Evolutionary conservation across 768 basidiomycete genomes (phyloP).

Genomic region (Tricholoma matsutake): DNA sequence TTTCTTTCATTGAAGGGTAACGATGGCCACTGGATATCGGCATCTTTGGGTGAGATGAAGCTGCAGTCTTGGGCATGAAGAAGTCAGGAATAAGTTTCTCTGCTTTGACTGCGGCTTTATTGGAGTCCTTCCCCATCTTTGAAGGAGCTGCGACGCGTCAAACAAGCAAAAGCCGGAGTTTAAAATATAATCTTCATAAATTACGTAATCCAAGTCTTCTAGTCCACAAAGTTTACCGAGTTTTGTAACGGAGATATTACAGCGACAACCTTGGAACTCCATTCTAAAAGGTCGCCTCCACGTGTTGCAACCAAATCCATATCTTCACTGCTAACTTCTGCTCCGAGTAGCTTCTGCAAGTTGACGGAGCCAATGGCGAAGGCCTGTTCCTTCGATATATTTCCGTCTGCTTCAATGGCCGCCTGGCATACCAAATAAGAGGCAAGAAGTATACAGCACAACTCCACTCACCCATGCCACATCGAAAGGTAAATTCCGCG

Average conservation of each 20-base stretch:
- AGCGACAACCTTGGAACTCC: constrained; percentile 47
- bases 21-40: constrained; percentile 10
- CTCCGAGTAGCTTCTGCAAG: constrained; percentile 39
- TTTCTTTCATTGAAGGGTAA: constrained; percentile 4
- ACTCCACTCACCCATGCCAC: constrained; percentile 65
- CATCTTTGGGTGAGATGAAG: constrained; percentile 14
- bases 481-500: constrained; percentile 78
- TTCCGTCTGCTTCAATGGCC: constrained; percentile 40
- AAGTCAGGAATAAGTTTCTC: constrained; percentile 44
- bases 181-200: background rate
- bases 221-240: constrained; percentile 6
- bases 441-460: background rate
- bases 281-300: constrained; percentile 52
- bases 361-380: constrained; percentile 47
- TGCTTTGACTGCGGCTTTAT: constrained; percentile 21
- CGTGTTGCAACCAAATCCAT: constrained; percentile 56
- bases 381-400: constrained; percentile 39
- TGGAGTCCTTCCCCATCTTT: constrained; percentile 27
- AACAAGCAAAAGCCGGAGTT: background rate
- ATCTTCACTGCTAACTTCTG: constrained; percentile 26
- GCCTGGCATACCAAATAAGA: constrained; percentile 28
- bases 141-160: constrained; percentile 17
- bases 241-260: constrained; percentile 45
- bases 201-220: background rate
- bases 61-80: constrained; percentile 32